Conservation (phyloP, 208 protist species). For the Trypanosoma grayi region DNA sequence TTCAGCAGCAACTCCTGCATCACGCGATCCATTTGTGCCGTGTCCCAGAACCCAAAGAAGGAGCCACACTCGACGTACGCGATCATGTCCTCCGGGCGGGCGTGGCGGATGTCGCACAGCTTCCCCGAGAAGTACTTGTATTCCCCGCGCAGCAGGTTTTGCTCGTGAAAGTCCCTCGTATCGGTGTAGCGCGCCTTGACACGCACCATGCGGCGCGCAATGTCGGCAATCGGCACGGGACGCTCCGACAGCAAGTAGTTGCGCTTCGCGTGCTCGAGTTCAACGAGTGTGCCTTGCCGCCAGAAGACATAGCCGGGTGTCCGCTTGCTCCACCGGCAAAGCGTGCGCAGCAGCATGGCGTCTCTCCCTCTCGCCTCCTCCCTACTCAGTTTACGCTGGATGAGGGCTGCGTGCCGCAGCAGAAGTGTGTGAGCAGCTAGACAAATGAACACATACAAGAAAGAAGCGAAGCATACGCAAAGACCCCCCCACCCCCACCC, state of each 20-base stretch:
- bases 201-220: conserved; percentile 80
- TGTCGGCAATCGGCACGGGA: conserved; percentile 72
- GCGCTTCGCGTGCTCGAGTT: conserved; percentile 73
- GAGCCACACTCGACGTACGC: conserved; percentile 71
- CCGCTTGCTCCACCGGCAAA: conserved; percentile 44
- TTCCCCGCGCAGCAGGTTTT: conserved; percentile 83
- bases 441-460: conserved; percentile 16
- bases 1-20: conserved; percentile 62
- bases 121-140: conserved; percentile 95
- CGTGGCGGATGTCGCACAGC: conserved; percentile 69
- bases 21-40: conserved; percentile 68
- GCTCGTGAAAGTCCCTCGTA: conserved; percentile 78
- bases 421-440: not conserved
- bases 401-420: not conserved
- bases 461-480: not conserved
- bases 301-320: conserved; percentile 90
- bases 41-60: conserved; percentile 91
- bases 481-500: not conserved
- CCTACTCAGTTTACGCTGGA: not conserved
- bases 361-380: not conserved
- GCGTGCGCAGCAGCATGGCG: conserved; percentile 34
- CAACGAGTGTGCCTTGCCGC: conserved; percentile 73
- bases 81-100: conserved; percentile 68
- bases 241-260: conserved; percentile 77
- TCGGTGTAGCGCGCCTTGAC: conserved; percentile 75